Base-by-base conservation (phyloP, 805 yeast species). In the Candida pseudofarinosa region DNA sequence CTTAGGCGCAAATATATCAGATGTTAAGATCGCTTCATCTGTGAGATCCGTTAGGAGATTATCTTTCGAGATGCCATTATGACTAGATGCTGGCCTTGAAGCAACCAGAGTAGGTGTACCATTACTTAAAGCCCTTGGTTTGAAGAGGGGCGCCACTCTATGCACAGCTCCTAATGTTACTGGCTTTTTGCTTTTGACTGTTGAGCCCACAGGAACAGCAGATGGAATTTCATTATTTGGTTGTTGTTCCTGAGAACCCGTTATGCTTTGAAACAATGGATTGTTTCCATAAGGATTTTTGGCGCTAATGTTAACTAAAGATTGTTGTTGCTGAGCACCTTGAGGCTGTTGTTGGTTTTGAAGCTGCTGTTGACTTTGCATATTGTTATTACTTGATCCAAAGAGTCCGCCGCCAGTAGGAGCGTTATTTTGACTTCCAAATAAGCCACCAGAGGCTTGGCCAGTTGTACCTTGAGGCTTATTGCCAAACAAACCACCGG, bases 221-320 rank as follows among this genome's bases (percentile, higher is more conserved):
- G 45, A 42, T 17, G 73, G 69, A 15, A 40, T 34, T n/a, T 43
- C 33, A 31, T 36, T 43, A 23, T 17, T 44, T 45, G 32, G 43
- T 20, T 35, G 43, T 32, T 48, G 47, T 33, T 49, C 54, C 32
- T 38, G 51, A 7, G 59, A 48, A 3, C 63, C 67, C 2, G 67
- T 59, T 36, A 72, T 60, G 40, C 73, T 66, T 42, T 64, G 69
- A 50, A 86, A 88, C 40, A 90, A 67, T 4, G 89, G 85, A 52
- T 83, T 82, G 38, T 79, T 74, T 1, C 96, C 95, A 58, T 87
- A 90, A 35, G 97, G 96, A 57, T 84, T 65, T 41, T 60, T 65
- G 2, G 67, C 52, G 37, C 51, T 58, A 41, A 68, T 59, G 44
- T 57, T 67, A 26, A 55, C 55, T 37, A 62, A 48, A 17, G 62